These are phyloP conservation scores for Rhododendron ferrugineum DNA, from an alignment of 148 eudicot genomes.

Conservation along the genomic window DNA sequence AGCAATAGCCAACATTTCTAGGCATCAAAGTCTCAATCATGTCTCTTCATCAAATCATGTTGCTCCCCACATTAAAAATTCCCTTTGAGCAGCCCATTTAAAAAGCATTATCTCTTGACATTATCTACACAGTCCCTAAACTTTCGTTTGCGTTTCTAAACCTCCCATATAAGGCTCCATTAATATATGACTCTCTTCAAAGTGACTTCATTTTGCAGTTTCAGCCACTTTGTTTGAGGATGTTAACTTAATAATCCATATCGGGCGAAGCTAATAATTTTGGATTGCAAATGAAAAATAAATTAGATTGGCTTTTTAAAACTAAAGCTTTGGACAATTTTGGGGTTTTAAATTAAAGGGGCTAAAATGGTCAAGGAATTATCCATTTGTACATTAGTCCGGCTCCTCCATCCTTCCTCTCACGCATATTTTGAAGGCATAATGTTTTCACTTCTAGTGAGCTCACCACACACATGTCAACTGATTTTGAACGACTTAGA, in stretches of 20 bases:
- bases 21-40: background rate
- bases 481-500: no score
- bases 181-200: background rate
- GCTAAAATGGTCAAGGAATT: background rate
- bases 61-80: slow-evolving; percentile 12
- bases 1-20: slow-evolving; percentile 7
- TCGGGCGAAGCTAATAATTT: background rate
- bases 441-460: background rate
- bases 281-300: background rate
- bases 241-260: background rate
- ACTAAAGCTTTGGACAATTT: background rate
- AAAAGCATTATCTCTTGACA: background rate
- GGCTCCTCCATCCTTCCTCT: background rate
- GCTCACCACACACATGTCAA: no score
- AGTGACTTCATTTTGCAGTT: background rate
- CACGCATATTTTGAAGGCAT: background rate
- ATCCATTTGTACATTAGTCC: background rate
- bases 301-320: background rate
- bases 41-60: slow-evolving; percentile 15
- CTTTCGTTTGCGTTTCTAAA: background rate
- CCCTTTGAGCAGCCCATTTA: background rate
- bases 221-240: background rate
- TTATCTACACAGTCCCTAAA: background rate
- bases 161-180: background rate
- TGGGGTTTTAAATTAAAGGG: background rate